These are phyloP conservation scores for Phytophthora melonis DNA, from an alignment of 352 stramenopile genomes.

Conservation along the genomic window DNA sequence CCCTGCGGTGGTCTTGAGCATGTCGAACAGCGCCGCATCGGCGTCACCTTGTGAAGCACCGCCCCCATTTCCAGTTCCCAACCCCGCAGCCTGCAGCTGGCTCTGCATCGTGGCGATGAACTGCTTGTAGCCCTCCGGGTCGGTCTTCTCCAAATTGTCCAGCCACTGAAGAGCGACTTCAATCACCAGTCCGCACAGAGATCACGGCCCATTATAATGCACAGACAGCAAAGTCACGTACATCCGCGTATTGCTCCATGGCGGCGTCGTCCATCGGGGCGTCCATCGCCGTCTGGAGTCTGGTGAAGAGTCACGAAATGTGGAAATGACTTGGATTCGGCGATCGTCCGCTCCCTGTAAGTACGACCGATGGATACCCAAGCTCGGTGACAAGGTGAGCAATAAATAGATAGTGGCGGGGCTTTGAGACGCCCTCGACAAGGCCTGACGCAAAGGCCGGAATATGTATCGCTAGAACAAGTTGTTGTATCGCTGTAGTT, in stretches of 20 bases:
- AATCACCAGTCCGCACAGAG: conserved; percentile 5
- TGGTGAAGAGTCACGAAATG: conserved; percentile 37
- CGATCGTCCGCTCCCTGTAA: conserved; percentile 15
- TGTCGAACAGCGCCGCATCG: conserved; percentile 59
- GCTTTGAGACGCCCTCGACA: too few relatives aligned
- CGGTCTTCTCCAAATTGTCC: conserved; percentile 74
- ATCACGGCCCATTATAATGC: conserved; percentile 1
- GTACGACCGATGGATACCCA: conserved; percentile 8
- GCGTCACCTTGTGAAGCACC: conserved; percentile 29
- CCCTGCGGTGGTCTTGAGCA: conserved; percentile 49
- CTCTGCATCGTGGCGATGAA: conserved; percentile 75
- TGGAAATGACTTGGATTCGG: conserved; percentile 31
- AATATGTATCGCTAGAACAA: not conserved
- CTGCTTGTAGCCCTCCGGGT: conserved; percentile 70
- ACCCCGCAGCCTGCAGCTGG: conserved; percentile 51
- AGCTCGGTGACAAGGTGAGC: too few relatives aligned
- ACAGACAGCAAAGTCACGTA: conserved; percentile 33
- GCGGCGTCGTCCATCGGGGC: conserved; percentile 60
- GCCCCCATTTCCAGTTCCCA: not conserved
- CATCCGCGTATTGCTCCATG: conserved; percentile 81
- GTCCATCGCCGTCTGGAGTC: conserved; percentile 6
- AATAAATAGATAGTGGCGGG: too few relatives aligned
- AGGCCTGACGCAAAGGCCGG: not conserved
- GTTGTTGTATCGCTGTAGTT: too few relatives aligned
- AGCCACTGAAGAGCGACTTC: conserved; percentile 55